Conservation (phyloP, 1,139 yeast species). For the Entelexis paramagnoliae region DNA sequence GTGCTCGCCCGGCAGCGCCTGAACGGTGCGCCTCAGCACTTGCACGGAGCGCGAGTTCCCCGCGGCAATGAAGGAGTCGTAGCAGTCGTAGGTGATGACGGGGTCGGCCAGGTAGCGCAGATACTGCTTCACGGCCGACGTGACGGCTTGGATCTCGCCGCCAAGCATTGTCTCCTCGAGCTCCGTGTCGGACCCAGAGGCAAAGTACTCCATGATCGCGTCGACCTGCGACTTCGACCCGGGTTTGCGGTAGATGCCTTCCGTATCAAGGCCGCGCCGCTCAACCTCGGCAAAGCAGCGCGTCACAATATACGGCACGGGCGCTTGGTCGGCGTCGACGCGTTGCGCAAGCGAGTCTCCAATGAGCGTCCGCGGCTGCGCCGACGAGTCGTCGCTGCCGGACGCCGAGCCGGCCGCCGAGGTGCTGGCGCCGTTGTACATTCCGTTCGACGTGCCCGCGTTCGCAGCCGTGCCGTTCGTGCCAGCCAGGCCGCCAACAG, state of each 20-base stretch:
- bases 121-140: constrained; percentile 79
- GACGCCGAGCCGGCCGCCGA: background rate
- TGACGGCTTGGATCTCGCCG: constrained; percentile 76
- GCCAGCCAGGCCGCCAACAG: background rate
- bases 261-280: constrained; percentile 55
- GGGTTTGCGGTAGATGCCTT: constrained; percentile 84
- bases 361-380: constrained; percentile 10
- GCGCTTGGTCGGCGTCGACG: constrained; percentile 53
- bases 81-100: constrained; percentile 57
- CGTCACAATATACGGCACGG: constrained; percentile 60
- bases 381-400: constrained; percentile 1
- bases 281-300: constrained; percentile 76
- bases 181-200: constrained; percentile 24
- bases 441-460: background rate
- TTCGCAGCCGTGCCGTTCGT: background rate
- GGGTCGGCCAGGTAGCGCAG: constrained; percentile 79
- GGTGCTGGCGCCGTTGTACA: background rate
- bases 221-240: constrained; percentile 77
- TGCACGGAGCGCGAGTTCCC: constrained; percentile 35
- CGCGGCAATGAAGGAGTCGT: constrained; percentile 52
- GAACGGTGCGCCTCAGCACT: constrained; percentile 33
- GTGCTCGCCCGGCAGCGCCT: constrained; percentile 58
- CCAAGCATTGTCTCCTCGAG: constrained; percentile 36
- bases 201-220: constrained; percentile 38
- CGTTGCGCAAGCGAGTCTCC: constrained; percentile 28